Conservation (phyloP, 257 asterid species). For the Phtheirospermum japonicum region DNA sequence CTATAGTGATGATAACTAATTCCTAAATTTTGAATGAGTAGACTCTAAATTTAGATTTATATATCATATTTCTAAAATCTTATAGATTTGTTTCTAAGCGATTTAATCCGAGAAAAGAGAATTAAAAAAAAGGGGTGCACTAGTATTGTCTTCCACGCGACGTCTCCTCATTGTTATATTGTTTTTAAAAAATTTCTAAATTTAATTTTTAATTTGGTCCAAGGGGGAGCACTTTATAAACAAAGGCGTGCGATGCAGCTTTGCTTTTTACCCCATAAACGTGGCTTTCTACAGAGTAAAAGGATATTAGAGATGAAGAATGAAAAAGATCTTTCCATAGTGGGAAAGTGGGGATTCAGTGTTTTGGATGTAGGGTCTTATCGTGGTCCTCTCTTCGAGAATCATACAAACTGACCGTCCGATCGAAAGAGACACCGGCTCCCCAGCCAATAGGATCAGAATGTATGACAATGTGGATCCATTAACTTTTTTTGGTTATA, state of each 20-base stretch:
- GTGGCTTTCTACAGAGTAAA: constrained; percentile 24
- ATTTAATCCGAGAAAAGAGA: too few species aligned
- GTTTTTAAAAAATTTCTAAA: not conserved
- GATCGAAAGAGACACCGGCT: constrained; percentile 1
- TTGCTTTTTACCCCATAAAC: constrained; percentile 29
- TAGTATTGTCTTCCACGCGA: constrained; percentile 34
- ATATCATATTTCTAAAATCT: too few species aligned
- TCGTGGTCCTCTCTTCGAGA: constrained; percentile 28
- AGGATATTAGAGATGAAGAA: not conserved
- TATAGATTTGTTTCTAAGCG: too few species aligned
- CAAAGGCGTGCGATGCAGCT: constrained; percentile 38
- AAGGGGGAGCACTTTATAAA: constrained; percentile 30
- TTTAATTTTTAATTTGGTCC: constrained; percentile 25
- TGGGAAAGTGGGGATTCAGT: constrained; percentile 34
- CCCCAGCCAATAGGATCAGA: too few species aligned
- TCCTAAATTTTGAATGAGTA: too few species aligned
- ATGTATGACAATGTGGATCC: too few species aligned
- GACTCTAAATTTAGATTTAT: too few species aligned
- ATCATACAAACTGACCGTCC: constrained; percentile 13
- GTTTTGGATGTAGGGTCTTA: constrained; percentile 23
- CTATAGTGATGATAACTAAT: too few species aligned
- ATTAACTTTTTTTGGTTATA: too few species aligned
- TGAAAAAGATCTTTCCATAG: constrained; percentile 1
- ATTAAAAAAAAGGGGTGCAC: too few species aligned
- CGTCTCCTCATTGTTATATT: constrained; percentile 1